Percentiles rank a stretch among this genome's conserved stretches.
These are phyloP conservation scores for Corylus americana DNA, from an alignment of 306 rosid genomes.

Conservation along the genomic window DNA sequence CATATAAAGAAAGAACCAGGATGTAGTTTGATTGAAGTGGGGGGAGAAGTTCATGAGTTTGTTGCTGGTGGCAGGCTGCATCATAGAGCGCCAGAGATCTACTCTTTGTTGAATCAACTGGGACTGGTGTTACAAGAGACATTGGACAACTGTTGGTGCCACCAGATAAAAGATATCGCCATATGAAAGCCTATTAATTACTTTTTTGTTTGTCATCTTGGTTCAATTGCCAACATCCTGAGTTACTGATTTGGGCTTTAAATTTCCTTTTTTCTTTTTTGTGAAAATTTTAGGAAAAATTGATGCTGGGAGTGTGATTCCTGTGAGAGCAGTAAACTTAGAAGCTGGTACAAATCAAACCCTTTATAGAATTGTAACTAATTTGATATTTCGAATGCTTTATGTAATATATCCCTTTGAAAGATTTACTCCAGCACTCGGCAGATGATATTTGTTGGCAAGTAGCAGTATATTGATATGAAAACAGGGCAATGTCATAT, in stretches of 20 bases:
- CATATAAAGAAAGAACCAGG: slow-evolving; percentile 77
- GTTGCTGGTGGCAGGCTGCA: slow-evolving; percentile 70
- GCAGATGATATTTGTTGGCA: slow-evolving; percentile 9
- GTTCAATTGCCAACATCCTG: slow-evolving; percentile 9
- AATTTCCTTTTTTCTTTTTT: background rate
- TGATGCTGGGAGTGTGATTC: background rate
- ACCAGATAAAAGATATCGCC: background rate
- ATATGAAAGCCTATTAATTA: background rate
- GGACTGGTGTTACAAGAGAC: slow-evolving; percentile 18
- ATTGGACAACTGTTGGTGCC: too few relatives aligned
- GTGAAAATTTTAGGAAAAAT: background rate
- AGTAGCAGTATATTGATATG: slow-evolving; percentile 1
- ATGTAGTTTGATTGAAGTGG: slow-evolving; percentile 77
- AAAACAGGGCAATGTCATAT: slow-evolving; percentile 2
- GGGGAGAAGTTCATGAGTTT: slow-evolving; percentile 81
- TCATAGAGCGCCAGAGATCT: slow-evolving; percentile 62
- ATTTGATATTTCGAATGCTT: background rate
- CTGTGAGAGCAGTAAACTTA: background rate
- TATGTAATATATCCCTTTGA: background rate
- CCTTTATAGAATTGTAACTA: background rate
- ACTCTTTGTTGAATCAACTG: slow-evolving; percentile 47
- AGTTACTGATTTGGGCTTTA: background rate
- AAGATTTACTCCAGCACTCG: background rate
- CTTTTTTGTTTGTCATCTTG: slow-evolving; percentile 19
- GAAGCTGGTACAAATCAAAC: background rate